Conservation (phyloP, 169 alveolate species). For the Theileria parva region DNA sequence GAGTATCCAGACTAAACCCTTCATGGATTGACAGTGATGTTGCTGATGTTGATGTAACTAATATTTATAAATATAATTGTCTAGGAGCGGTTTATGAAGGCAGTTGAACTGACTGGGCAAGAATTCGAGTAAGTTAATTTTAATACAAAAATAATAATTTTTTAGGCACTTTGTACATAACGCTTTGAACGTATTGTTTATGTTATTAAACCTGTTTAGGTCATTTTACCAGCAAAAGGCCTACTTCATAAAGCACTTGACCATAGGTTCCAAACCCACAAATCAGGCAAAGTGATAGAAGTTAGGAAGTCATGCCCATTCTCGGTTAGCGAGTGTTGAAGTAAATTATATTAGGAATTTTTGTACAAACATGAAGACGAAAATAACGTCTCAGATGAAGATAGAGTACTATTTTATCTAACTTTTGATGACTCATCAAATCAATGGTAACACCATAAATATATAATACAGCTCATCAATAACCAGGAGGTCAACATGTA, state of each 20-base stretch:
- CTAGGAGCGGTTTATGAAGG: conserved; percentile 48
- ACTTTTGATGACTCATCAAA: conserved; percentile 52
- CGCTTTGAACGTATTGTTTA: conserved; percentile 75
- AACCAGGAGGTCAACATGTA: conserved; percentile 56
- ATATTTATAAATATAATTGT: background rate
- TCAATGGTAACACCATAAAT: conserved; percentile 30
- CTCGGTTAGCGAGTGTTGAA: conserved; percentile 10
- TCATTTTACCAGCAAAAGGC: conserved; percentile 66
- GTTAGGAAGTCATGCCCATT: conserved; percentile 73
- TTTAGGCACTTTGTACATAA: conserved; percentile 66
- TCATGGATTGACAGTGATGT: conserved; percentile 80
- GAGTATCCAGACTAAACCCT: conserved; percentile 85
- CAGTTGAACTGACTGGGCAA: conserved; percentile 36
- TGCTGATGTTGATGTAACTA: conserved; percentile 58
- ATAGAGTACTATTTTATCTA: conserved; percentile 59
- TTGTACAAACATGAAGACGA: conserved; percentile 68
- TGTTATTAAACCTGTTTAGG: conserved; percentile 52
- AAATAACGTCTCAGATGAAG: conserved; percentile 40
- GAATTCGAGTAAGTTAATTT: conserved; percentile 42
- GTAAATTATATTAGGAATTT: conserved; percentile 27
- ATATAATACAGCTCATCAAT: background rate
- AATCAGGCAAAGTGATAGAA: conserved; percentile 76
- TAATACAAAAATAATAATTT: background rate
- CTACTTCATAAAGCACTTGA: conserved; percentile 57
- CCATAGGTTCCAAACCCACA: conserved; percentile 67